Conservation (phyloP, 345 rosid genomes). For the Psidium guajava region DNA sequence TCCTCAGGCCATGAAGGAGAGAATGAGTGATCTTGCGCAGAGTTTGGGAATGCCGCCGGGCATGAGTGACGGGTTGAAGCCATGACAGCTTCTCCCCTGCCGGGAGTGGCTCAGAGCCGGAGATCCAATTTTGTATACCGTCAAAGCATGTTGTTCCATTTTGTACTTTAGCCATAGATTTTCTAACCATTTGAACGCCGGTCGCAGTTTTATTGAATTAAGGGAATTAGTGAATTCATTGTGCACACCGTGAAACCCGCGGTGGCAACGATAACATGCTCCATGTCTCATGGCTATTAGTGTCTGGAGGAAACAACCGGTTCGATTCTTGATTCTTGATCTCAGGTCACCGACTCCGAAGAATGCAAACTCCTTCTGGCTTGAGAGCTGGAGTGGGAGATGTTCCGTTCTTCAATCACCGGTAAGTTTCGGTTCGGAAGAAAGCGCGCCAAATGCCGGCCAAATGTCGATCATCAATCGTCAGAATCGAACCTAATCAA, state of each 20-base stretch:
- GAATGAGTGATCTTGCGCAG: slow-evolving; percentile 85
- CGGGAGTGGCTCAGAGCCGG: neutral
- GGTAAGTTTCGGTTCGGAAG: too few relatives aligned
- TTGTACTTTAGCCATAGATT: neutral
- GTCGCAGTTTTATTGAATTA: neutral
- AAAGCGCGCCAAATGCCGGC: neutral
- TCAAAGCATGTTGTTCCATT: neutral
- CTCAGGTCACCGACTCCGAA: neutral
- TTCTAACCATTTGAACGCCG: neutral
- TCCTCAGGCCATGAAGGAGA: slow-evolving; percentile 80
- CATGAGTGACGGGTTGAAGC: slow-evolving; percentile 53
- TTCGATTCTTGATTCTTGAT: too few relatives aligned
- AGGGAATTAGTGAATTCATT: neutral
- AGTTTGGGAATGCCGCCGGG: slow-evolving; percentile 95
- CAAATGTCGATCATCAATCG: neutral
- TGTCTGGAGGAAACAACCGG: too few relatives aligned
- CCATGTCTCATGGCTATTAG: neutral
- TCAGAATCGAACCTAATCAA: neutral
- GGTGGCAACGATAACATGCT: neutral
- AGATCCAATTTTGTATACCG: slow-evolving; percentile 3
- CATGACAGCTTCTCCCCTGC: neutral
- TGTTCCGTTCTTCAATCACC: neutral
- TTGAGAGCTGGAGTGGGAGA: neutral
- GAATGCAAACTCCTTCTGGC: neutral
- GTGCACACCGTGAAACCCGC: neutral